A percentile compares a stretch with the other conserved stretches of the same genome.
Conservation (phyloP, 345 rosid species). For the Camelina laxa region DNA sequence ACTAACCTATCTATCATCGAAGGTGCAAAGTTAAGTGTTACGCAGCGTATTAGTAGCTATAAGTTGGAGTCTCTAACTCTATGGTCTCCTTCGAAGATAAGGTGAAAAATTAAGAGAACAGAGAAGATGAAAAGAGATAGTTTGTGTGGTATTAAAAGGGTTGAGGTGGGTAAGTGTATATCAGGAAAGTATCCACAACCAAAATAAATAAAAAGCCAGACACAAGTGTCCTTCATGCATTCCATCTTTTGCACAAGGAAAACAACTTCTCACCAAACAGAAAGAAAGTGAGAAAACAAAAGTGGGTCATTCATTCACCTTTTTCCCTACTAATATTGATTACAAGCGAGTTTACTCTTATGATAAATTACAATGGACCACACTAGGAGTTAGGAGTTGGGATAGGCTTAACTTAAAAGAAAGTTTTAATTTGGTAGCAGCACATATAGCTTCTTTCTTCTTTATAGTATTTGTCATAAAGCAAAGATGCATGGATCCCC, state of each 20-base stretch:
- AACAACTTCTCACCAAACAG: slow-evolving; percentile 41
- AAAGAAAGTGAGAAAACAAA: slow-evolving; percentile 31
- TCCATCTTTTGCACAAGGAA: slow-evolving; percentile 35
- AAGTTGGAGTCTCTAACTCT: slow-evolving; percentile 15
- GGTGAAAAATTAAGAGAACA: neutral
- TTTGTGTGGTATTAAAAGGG: slow-evolving; percentile 1
- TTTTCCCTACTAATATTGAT: slow-evolving; percentile 27
- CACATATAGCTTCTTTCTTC: slow-evolving; percentile 31
- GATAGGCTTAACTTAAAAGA: slow-evolving; percentile 22
- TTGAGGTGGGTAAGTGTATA: slow-evolving; percentile 12
- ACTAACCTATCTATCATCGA: neutral
- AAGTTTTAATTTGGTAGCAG: slow-evolving; percentile 20
- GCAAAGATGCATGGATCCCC: slow-evolving; percentile 37
- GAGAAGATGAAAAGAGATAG: neutral
- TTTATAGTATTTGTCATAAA: slow-evolving; percentile 31
- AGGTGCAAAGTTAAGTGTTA: neutral
- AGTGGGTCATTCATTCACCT: slow-evolving; percentile 27
- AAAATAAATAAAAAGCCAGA: slow-evolving; percentile 3
- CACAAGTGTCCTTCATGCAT: slow-evolving; percentile 46
- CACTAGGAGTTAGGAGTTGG: slow-evolving; percentile 17
- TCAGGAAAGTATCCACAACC: slow-evolving; percentile 33
- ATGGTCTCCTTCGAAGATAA: neutral
- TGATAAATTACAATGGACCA: slow-evolving; percentile 41
- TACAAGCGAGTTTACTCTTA: slow-evolving; percentile 25
- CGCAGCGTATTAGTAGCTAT: slow-evolving; percentile 11